phyloP scores from a whole-genome alignment of 2,329 filamentous ascomycete genomes.

The Metarhizium rileyi region DNA sequence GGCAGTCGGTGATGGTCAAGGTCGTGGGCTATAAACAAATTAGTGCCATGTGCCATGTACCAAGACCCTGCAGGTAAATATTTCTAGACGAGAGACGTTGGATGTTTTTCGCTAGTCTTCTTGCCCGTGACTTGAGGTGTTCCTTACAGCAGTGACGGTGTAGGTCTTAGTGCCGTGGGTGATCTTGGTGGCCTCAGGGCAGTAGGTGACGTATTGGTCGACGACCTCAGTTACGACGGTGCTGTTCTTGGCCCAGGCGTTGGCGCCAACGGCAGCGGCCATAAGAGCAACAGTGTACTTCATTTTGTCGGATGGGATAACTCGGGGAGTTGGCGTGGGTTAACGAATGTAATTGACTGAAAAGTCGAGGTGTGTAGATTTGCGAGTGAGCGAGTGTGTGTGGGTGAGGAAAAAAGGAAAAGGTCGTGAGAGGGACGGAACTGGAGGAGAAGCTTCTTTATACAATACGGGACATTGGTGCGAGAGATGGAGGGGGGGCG shows the following conservation, averaged over 20 bases:
- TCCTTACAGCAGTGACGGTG: conserved; percentile 52
- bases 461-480: conserved; percentile 33
- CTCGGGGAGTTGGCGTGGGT: conserved; percentile 20
- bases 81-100: too few relatives aligned
- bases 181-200: conserved; percentile 56
- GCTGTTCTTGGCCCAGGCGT: conserved; percentile 40
- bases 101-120: too few relatives aligned
- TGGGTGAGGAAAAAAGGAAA: conserved; percentile 36
- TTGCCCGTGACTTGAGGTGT: too few relatives aligned
- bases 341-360: conserved; percentile 52
- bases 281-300: conserved; percentile 49
- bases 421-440: conserved; percentile 18
- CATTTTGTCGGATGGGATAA: conserved; percentile 50
- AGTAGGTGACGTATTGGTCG: conserved; percentile 60
- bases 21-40: conserved; percentile 53
- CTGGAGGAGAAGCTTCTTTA: conserved; percentile 39
- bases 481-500: conserved; percentile 6
- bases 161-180: conserved; percentile 57
- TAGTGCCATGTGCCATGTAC: too few relatives aligned
- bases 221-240: conserved; percentile 57
- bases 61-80: too few relatives aligned
- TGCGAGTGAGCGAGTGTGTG: conserved; percentile 35
- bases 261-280: conserved; percentile 38
- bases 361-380: conserved; percentile 36
- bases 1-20: conserved; percentile 63